A percentile compares a stretch with the other conserved stretches of the same genome.
Conservation (phyloP, 768 basidiomycete genomes). For the Lentinula aciculospora region DNA sequence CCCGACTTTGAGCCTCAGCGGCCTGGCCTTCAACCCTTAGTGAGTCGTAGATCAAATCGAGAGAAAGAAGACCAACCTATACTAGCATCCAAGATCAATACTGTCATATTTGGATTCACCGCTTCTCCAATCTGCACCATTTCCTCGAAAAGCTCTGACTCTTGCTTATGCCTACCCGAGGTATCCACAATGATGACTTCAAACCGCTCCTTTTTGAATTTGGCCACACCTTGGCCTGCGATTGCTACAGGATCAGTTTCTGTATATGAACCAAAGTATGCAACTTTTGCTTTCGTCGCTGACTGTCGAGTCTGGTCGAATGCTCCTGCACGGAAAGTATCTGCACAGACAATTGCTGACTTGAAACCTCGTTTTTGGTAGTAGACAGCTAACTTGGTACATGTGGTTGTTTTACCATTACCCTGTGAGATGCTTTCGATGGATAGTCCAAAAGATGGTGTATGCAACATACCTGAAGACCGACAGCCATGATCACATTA, state of each 20-base stretch:
- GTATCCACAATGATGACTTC: slow-evolving; percentile 99
- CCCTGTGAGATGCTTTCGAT: slow-evolving; percentile 46
- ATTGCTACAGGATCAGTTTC: slow-evolving; percentile 97
- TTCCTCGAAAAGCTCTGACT: slow-evolving; percentile 93
- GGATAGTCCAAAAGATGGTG: background rate
- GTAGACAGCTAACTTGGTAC: slow-evolving; percentile 96
- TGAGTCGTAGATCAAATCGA: background rate
- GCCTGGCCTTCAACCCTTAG: slow-evolving; percentile 67
- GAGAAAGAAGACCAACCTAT: slow-evolving; percentile 54
- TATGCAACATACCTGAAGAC: slow-evolving; percentile 66
- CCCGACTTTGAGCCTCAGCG: slow-evolving; percentile 91
- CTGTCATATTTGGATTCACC: slow-evolving; percentile 94
- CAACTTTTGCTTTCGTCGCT: slow-evolving; percentile 96
- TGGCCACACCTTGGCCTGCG: slow-evolving; percentile 89
- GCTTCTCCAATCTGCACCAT: slow-evolving; percentile 96
- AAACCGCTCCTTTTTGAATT: slow-evolving; percentile 98
- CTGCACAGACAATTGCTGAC: slow-evolving; percentile 95
- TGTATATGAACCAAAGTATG: slow-evolving; percentile 98
- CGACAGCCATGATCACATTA: slow-evolving; percentile 97
- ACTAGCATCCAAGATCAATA: slow-evolving; percentile 93
- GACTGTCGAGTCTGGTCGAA: slow-evolving; percentile 99
- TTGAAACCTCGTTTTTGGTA: slow-evolving; percentile 97
- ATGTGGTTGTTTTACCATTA: slow-evolving; percentile 98
- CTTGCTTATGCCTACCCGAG: slow-evolving; percentile 95
- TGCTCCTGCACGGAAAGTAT: slow-evolving; percentile 98